A percentile compares a stretch with the other conserved stretches of the same genome.
These are phyloP conservation scores for Xanthoconium stramineum DNA, from an alignment of 768 basidiomycete genomes.

Conservation along the genomic window DNA sequence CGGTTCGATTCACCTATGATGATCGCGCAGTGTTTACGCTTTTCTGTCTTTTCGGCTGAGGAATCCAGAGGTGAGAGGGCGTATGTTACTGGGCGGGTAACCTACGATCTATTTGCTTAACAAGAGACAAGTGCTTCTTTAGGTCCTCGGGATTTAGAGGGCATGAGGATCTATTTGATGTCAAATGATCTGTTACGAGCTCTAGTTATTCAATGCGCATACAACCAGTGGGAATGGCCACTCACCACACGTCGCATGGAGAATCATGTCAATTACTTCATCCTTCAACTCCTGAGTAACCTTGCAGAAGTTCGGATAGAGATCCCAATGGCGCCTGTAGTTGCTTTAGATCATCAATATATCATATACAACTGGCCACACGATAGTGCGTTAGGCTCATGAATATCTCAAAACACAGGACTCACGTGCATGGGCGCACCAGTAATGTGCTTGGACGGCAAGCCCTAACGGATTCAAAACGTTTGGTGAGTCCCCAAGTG, in stretches of 20 bases:
- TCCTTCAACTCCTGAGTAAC: constrained; percentile 24
- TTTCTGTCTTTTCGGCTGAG: too few relatives aligned
- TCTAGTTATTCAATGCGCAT: too few relatives aligned
- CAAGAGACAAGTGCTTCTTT: too few relatives aligned
- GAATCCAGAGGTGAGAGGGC: too few relatives aligned
- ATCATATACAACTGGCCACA: neutral
- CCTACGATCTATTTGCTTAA: too few relatives aligned
- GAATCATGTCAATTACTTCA: constrained; percentile 20
- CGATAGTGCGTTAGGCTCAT: constrained; percentile 3
- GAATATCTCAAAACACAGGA: neutral
- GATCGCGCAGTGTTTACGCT: too few relatives aligned
- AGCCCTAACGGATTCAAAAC: constrained; percentile 18
- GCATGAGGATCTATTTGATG: too few relatives aligned
- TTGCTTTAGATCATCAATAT: neutral
- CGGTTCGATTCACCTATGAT: too few relatives aligned
- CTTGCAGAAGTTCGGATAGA: constrained; percentile 25
- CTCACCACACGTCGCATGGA: constrained; percentile 28
- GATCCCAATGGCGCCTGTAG: constrained; percentile 34
- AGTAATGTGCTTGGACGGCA: constrained; percentile 35
- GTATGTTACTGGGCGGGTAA: too few relatives aligned
- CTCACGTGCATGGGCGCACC: constrained; percentile 29
- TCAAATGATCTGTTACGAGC: too few relatives aligned
- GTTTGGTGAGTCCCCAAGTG: neutral
- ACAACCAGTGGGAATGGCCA: too few relatives aligned
- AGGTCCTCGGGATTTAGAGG: too few relatives aligned